Conservation (phyloP, 352 stramenopile genomes). For the Phytopythium litorale region DNA sequence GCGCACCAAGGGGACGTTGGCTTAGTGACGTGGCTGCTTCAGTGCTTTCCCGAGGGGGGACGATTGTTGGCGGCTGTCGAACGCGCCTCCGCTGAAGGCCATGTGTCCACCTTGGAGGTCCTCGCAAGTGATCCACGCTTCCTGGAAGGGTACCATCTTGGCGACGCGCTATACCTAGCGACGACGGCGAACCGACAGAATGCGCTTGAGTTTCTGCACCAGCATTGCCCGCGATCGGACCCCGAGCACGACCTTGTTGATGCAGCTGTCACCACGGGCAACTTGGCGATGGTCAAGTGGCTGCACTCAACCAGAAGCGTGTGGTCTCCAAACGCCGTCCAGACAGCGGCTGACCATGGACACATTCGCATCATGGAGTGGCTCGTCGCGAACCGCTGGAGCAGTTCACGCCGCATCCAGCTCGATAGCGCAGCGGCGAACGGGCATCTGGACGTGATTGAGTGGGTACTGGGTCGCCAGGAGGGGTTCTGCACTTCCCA, state of each 20-base stretch:
- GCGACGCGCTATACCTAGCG: constrained; percentile 18
- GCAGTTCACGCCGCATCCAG: constrained; percentile 13
- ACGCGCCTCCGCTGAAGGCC: not conserved
- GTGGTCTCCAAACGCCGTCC: constrained; percentile 19
- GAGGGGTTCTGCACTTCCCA: constrained; percentile 19
- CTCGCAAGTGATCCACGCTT: not conserved
- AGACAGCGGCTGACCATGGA: constrained; percentile 17
- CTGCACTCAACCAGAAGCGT: constrained; percentile 16
- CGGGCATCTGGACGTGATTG: constrained; percentile 22
- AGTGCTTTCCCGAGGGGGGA: not conserved
- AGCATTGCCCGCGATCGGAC: constrained; percentile 11
- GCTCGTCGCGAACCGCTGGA: constrained; percentile 21
- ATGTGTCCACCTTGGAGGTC: not conserved
- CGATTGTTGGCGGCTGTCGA: not conserved
- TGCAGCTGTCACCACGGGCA: constrained; percentile 16
- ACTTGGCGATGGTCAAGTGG: constrained; percentile 25
- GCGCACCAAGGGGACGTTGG: constrained; percentile 15
- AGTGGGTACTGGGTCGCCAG: constrained; percentile 20
- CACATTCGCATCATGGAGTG: constrained; percentile 23
- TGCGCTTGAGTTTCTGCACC: constrained; percentile 16
- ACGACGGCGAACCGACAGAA: constrained; percentile 12
- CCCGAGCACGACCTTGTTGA: constrained; percentile 19
- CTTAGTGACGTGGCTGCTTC: constrained; percentile 19
- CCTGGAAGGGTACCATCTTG: constrained; percentile 10
- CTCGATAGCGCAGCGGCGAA: constrained; percentile 16